These are phyloP conservation scores for Orbilia quercus DNA, from an alignment of 2,329 filamentous ascomycete species.

Conservation along the genomic window DNA sequence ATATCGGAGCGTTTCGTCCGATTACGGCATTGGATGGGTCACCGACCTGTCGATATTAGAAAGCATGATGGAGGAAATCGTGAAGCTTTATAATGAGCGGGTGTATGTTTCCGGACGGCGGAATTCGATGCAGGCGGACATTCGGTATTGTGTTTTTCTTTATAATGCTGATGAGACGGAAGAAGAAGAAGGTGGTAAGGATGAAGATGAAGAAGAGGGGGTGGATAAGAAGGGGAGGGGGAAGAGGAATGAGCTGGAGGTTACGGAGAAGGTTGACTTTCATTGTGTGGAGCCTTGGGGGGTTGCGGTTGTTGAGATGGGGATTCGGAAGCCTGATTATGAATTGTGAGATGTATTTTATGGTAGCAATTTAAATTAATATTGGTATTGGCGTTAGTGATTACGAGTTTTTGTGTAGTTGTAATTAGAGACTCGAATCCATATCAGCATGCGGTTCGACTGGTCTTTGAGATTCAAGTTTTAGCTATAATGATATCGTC, in stretches of 20 bases:
- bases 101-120: constrained; percentile 22
- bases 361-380: no score
- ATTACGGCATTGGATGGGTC: constrained; percentile 21
- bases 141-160: constrained; percentile 30
- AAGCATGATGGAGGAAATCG: constrained; percentile 32
- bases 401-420: no score
- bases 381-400: no score
- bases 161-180: neutral
- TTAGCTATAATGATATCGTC: no score
- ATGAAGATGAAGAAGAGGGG: neutral
- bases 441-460: no score
- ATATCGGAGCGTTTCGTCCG: constrained; percentile 17
- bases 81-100: constrained; percentile 20
- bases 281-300: constrained; percentile 33
- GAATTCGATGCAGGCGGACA: constrained; percentile 38
- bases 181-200: neutral
- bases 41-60: constrained; percentile 15
- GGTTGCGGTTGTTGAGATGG: constrained; percentile 5
- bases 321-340: neutral
- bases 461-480: no score
- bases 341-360: neutral
- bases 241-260: constrained; percentile 27
- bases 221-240: neutral
- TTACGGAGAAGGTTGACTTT: constrained; percentile 27
- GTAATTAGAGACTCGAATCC: no score